A percentile compares a stretch with the other conserved stretches of the same genome.
These are phyloP conservation scores for Geranium brycei DNA, from an alignment of 345 rosid genomes.

Conservation along the genomic window DNA sequence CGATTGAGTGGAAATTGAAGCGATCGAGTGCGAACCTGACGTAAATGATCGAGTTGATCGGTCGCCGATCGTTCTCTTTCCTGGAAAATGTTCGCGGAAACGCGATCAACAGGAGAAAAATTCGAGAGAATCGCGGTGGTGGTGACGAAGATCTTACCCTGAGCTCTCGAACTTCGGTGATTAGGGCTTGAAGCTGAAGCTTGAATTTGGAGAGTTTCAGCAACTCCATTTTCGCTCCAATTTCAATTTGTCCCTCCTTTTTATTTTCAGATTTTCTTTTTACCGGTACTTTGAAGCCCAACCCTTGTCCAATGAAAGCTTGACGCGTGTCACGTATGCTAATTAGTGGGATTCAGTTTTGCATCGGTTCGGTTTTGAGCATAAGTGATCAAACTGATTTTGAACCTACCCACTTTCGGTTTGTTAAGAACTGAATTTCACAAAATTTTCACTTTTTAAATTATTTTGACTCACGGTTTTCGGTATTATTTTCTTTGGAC, in stretches of 20 bases:
- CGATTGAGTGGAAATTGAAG: background rate
- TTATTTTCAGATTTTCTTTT: too few species aligned
- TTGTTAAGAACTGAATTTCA: too few species aligned
- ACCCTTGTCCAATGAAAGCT: too few species aligned
- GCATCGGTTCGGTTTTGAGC: too few species aligned
- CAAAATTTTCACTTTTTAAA: too few species aligned
- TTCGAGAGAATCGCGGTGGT: background rate
- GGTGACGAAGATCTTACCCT: slow-evolving; percentile 26
- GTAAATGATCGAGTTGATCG: slow-evolving; percentile 29
- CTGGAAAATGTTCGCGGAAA: slow-evolving; percentile 12
- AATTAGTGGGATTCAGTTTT: too few species aligned
- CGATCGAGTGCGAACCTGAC: slow-evolving; percentile 32
- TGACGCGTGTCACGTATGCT: too few species aligned
- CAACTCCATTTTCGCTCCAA: slow-evolving; percentile 44
- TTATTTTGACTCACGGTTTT: too few species aligned
- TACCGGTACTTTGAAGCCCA: too few species aligned
- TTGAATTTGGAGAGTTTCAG: slow-evolving; percentile 71
- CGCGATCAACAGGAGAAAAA: background rate
- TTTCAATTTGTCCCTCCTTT: background rate
- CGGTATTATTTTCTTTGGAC: too few species aligned
- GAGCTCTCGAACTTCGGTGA: slow-evolving; percentile 52
- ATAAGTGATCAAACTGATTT: too few species aligned
- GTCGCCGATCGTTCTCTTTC: slow-evolving; percentile 46
- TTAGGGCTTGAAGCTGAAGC: slow-evolving; percentile 58
- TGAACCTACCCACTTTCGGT: too few species aligned